Base-by-base conservation (phyloP, 1,284 basidiomycete genomes). In the Pisolithus thermaeus region DNA sequence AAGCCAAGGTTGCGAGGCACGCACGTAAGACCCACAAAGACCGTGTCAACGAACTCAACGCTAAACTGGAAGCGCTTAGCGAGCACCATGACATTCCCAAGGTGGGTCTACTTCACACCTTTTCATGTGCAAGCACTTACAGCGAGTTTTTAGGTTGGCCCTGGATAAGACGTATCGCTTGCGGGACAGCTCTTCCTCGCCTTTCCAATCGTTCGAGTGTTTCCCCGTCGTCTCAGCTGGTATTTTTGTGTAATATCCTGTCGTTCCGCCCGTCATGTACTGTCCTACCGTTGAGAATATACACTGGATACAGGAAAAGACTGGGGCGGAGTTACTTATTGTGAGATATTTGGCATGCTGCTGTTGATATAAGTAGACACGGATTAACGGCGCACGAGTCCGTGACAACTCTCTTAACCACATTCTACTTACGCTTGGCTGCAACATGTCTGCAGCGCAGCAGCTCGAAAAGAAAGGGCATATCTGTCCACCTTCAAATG, bases 51-150 rank as follows among this genome's bases (percentile, higher is more conserved):
- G 90, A 94, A 64, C 92, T 94, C 64, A 99, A 99, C 67, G 66
- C 79, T 30, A 91, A 97, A 65, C 76, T 99, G 7, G 94, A 95
- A 67, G 75, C 80, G 47, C 80, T 97, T 53, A 90, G 87, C 64
- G 92, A 95, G 73, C 92, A 95, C 75, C 90, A 95, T 67, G 92
- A 95, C 67, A 93, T 95, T 60, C 92, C 92, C 39, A 93, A 93
- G 77, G 91, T 87, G 64, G 57, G 68, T 58, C 30, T 55, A 58
- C 51, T 61, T 54, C 52, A 59, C 53, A 57, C 39, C n/a, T 39
- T 55, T 55, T 35, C 12, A 54, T 59, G 49, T 67, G 56, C 53
- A 54, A 48, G 43, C 63, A 67, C 59, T 66, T 53, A 57, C 58
- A 56, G 58, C 52, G 53, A 58, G 50, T 51, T 54, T 51, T 54